A percentile compares a stretch with the other conserved stretches of the same genome.
phyloP scores from a whole-genome alignment of 768 basidiomycete genomes.

The Butyriboletus loyo region DNA sequence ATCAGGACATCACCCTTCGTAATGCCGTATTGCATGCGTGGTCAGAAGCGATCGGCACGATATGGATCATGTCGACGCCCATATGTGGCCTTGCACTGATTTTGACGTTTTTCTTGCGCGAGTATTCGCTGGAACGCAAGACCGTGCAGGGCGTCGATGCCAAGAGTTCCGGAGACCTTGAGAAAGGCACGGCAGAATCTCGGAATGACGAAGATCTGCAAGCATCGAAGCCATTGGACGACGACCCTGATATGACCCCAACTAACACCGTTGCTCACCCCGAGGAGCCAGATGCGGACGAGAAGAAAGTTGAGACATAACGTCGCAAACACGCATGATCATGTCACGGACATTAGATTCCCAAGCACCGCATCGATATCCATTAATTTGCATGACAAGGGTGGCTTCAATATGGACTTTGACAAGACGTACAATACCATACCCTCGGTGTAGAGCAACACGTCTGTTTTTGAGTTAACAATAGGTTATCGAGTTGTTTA shows the following conservation, averaged over 20 bases:
- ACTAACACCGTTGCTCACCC: neutral
- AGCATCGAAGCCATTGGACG: neutral
- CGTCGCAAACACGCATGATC: neutral
- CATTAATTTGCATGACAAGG: neutral
- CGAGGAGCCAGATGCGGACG: neutral
- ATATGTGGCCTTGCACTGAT: conserved; percentile 52
- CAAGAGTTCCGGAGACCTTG: conserved; percentile 29
- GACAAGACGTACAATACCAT: neutral
- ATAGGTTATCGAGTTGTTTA: no score
- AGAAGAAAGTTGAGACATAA: neutral
- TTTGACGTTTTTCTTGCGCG: conserved; percentile 50
- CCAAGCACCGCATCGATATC: neutral
- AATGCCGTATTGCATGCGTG: conserved; percentile 57
- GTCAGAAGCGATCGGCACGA: conserved; percentile 57
- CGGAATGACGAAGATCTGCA: neutral
- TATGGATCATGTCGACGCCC: conserved; percentile 66
- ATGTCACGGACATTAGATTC: neutral
- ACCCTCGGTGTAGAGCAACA: neutral
- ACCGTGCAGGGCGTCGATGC: conserved; percentile 38
- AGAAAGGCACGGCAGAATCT: conserved; percentile 16
- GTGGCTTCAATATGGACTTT: neutral
- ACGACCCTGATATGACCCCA: neutral
- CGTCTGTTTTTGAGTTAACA: neutral
- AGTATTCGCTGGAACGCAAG: conserved; percentile 57
- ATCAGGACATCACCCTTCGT: conserved; percentile 49